phyloP scores from a whole-genome alignment of 1,139 yeast genomes.

The Debaryomycetaceae sp. region DNA sequence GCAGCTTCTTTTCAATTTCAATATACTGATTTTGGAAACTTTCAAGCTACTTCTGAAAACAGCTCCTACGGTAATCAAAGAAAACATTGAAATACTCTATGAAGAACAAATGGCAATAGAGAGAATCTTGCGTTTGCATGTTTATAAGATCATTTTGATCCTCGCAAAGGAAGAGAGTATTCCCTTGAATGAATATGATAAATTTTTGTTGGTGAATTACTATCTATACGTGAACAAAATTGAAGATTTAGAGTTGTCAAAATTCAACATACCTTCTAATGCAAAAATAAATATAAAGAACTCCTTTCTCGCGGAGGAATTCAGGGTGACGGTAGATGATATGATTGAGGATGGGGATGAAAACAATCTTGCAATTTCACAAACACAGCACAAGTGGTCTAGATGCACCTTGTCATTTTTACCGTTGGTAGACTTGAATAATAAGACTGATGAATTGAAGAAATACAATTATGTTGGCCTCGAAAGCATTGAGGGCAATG shows the following conservation, averaged over 20 bases:
- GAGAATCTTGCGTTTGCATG: constrained; percentile 11
- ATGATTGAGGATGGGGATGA: constrained; percentile 8
- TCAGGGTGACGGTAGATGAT: constrained; percentile 15
- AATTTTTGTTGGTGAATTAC: constrained; percentile 23
- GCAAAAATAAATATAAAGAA: constrained; percentile 23
- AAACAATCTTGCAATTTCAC: constrained; percentile 18
- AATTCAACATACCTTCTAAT: constrained; percentile 10
- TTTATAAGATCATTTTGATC: constrained; percentile 16
- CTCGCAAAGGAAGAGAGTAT: constrained; percentile 5
- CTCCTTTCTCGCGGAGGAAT: constrained; percentile 26
- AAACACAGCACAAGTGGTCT: constrained; percentile 35
- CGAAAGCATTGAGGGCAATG: constrained; percentile 9
- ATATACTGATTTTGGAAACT: constrained; percentile 19
- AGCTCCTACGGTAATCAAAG: constrained; percentile 1
- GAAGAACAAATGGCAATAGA: constrained; percentile 15
- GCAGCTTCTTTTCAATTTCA: constrained; percentile 28
- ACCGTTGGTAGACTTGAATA: constrained; percentile 35
- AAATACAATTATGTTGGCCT: constrained; percentile 26
- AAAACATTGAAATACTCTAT: constrained; percentile 7
- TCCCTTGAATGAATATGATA: constrained; percentile 18
- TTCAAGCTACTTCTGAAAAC: constrained; percentile 7
- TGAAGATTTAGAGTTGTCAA: constrained; percentile 2
- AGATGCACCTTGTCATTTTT: constrained; percentile 34
- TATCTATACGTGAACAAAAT: constrained; percentile 10
- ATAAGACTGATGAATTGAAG: constrained; percentile 32